These are phyloP conservation scores for Ogataea philodendri DNA, from an alignment of 805 yeast species.

Conservation along the genomic window DNA sequence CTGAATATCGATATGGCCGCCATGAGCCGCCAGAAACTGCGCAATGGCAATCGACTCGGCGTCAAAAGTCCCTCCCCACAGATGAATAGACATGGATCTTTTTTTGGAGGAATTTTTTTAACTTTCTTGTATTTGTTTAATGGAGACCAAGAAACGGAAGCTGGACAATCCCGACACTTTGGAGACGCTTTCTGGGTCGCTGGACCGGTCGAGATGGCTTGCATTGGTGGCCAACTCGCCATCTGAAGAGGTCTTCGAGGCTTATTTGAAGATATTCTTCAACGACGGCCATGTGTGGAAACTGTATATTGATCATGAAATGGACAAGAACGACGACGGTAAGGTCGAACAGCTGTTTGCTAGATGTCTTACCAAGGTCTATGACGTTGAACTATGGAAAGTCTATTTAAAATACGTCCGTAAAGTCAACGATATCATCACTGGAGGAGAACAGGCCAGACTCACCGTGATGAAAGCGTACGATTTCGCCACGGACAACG, in stretches of 20 bases:
- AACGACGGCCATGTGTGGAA: conserved; percentile 74
- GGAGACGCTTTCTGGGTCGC: conserved; percentile 9
- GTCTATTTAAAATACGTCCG: conserved; percentile 78
- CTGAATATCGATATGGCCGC: conserved; percentile 27
- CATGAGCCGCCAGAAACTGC: conserved; percentile 38
- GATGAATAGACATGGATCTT: conserved; percentile 34
- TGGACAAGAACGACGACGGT: conserved; percentile 61
- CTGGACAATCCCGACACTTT: conserved; percentile 56
- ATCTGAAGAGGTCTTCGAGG: conserved; percentile 56
- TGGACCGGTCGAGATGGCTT: conserved; percentile 56
- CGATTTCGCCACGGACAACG: conserved; percentile 73
- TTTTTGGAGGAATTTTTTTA: conserved; percentile 9
- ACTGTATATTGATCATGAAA: conserved; percentile 61
- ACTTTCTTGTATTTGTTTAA: not conserved
- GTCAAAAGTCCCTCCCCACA: conserved; percentile 58
- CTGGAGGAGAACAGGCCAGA: conserved; percentile 81
- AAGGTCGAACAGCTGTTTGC: conserved; percentile 64
- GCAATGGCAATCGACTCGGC: conserved; percentile 50
- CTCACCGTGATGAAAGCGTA: conserved; percentile 74
- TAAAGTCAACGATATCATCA: conserved; percentile 62
- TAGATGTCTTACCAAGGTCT: conserved; percentile 58
- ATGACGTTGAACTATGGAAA: conserved; percentile 69
- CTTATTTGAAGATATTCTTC: conserved; percentile 63
- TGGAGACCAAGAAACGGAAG: conserved; percentile 23
- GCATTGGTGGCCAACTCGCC: conserved; percentile 49